Percentiles rank a stretch among this genome's conserved stretches.
Evolutionary conservation across 1,139 yeast species (phyloP).

Genomic region (Geotrichum reessii): DNA sequence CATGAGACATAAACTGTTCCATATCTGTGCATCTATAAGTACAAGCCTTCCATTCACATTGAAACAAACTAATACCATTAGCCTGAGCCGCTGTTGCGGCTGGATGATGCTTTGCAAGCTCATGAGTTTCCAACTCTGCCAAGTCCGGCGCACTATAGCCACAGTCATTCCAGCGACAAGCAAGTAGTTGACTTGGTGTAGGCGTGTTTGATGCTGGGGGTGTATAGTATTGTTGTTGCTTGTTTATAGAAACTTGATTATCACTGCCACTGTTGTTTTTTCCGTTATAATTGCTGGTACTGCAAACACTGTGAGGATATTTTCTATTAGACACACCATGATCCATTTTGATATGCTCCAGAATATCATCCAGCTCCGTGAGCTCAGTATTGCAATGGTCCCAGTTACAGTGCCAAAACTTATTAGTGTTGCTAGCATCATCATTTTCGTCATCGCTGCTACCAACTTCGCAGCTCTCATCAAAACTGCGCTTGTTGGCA

Average conservation of each 20-base stretch:
- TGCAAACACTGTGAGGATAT: slow-evolving; percentile 19
- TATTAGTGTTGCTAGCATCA: background rate
- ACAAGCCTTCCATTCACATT: slow-evolving; percentile 75
- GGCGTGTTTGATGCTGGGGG: slow-evolving; percentile 5
- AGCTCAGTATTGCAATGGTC: slow-evolving; percentile 36
- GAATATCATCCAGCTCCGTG: slow-evolving; percentile 32
- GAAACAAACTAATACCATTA: slow-evolving; percentile 29
- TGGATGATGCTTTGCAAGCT: slow-evolving; percentile 47
- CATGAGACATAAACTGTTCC: slow-evolving; percentile 53
- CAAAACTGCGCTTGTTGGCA: slow-evolving; percentile 7
- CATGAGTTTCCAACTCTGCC: slow-evolving; percentile 38
- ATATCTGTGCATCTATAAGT: slow-evolving; percentile 49
- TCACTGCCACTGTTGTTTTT: background rate
- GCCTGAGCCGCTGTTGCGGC: slow-evolving; percentile 18
- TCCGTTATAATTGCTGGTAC: slow-evolving; percentile 3
- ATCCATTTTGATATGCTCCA: slow-evolving; percentile 34
- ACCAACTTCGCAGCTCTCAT: background rate
- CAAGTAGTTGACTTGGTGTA: slow-evolving; percentile 13
- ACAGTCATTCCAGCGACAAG: slow-evolving; percentile 35
- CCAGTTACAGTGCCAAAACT: slow-evolving; percentile 34
- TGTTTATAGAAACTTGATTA: background rate
- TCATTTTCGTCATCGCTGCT: background rate
- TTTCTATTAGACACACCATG: slow-evolving; percentile 30
- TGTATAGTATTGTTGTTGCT: background rate
- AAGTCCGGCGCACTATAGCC: slow-evolving; percentile 25